Evolutionary conservation across 805 yeast genomes (phyloP).

Genomic region (Nakazawaea pomicola): DNA sequence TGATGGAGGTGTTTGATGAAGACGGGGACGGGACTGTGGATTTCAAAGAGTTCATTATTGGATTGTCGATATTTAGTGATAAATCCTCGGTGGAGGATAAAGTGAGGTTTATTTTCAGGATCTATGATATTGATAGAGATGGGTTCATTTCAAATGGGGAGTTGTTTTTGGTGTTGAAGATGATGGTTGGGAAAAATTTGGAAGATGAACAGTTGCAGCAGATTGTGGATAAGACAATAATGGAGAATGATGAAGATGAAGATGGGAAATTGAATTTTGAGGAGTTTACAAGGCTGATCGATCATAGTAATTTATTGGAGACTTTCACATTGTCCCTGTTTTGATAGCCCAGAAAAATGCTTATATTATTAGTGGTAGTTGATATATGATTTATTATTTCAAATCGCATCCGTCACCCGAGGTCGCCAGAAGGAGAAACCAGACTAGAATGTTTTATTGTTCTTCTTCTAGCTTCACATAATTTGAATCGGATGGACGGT

Average conservation of each 20-base stretch:
- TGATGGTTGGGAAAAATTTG: slow-evolving; percentile 94
- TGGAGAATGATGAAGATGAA: slow-evolving; percentile 86
- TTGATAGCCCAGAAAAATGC: too few relatives aligned
- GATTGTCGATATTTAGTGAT: slow-evolving; percentile 60
- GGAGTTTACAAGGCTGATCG: slow-evolving; percentile 73
- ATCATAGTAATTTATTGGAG: slow-evolving; percentile 23
- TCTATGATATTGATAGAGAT: slow-evolving; percentile 93
- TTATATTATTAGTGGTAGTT: too few relatives aligned
- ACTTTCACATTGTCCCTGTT: slow-evolving; percentile 9
- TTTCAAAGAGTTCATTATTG: slow-evolving; percentile 89
- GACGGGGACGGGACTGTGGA: slow-evolving; percentile 93
- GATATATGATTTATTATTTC: too few relatives aligned
- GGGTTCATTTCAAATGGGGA: slow-evolving; percentile 96
- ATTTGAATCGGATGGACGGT: too few relatives aligned
- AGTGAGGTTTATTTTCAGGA: slow-evolving; percentile 82
- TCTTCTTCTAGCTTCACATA: too few relatives aligned
- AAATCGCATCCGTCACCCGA: too few relatives aligned
- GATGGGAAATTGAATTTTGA: slow-evolving; percentile 82
- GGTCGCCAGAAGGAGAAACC: too few relatives aligned
- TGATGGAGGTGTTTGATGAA: slow-evolving; percentile 91
- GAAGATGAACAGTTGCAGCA: slow-evolving; percentile 89
- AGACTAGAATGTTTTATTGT: too few relatives aligned
- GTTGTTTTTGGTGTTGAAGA: slow-evolving; percentile 81
- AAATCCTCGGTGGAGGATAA: slow-evolving; percentile 79
- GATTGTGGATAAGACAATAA: slow-evolving; percentile 92